A percentile compares a stretch with the other conserved stretches of the same genome.
These are phyloP conservation scores for Monosporascus sp. DNA, from an alignment of 2,329 filamentous ascomycete species.

Conservation along the genomic window DNA sequence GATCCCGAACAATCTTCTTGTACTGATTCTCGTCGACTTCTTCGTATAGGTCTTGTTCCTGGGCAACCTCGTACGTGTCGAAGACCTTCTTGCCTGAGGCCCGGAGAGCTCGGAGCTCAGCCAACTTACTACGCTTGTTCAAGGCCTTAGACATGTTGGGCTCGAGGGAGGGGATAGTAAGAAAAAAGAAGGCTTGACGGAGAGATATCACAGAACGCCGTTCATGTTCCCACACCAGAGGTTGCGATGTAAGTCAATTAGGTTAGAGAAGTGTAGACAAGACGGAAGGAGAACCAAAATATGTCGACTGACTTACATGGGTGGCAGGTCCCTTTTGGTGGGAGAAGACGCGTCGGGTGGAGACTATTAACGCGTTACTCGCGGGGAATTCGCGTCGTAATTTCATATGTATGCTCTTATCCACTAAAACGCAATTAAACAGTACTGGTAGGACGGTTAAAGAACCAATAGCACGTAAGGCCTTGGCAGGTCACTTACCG, in stretches of 20 bases:
- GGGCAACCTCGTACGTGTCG: constrained; percentile 78
- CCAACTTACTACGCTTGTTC: constrained; percentile 51
- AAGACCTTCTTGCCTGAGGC: constrained; percentile 88
- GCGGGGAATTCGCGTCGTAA: background rate
- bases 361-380: background rate
- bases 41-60: constrained; percentile 84
- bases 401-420: background rate
- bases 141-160: constrained; percentile 36
- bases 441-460: background rate
- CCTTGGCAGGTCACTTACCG: background rate
- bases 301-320: background rate
- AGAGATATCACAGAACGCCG: background rate
- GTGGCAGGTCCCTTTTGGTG: background rate
- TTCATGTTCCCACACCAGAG: background rate
- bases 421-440: background rate
- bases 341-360: background rate
- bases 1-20: constrained; percentile 87
- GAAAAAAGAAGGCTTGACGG: background rate
- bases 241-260: background rate
- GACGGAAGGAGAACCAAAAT: background rate
- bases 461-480: background rate
- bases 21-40: constrained; percentile 96
- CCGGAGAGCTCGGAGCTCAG: constrained; percentile 78
- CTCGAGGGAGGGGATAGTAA: background rate
- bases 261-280: background rate